Percentiles rank a stretch among this genome's conserved stretches.
phyloP scores from a whole-genome alignment of 495 filamentous ascomycete genomes.

The Rhizodiscina lignyota region DNA sequence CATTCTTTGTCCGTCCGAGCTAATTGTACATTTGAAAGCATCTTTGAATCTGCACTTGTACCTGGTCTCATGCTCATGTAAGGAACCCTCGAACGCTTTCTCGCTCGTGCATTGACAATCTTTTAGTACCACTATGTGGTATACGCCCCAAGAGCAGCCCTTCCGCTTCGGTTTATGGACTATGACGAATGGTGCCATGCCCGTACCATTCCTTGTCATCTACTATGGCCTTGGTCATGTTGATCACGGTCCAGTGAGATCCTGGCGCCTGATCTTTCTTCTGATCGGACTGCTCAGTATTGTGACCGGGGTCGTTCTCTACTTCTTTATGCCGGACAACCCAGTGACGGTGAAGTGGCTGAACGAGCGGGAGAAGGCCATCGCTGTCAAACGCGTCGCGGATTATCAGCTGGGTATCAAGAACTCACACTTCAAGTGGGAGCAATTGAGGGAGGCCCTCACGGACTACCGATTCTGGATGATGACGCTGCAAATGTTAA shows the following conservation, averaged over 20 bases:
- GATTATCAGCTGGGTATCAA: slow-evolving; percentile 34
- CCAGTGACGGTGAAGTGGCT: slow-evolving; percentile 29
- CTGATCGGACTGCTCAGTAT: slow-evolving; percentile 47
- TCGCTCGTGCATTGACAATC: too few species aligned
- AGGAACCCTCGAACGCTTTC: too few species aligned
- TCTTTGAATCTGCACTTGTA: too few species aligned
- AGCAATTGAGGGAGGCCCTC: slow-evolving; percentile 31
- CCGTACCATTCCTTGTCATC: slow-evolving; percentile 47
- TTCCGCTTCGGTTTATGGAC: too few species aligned
- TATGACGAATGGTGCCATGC: too few species aligned
- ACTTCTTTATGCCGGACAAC: slow-evolving; percentile 27
- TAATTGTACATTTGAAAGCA: too few species aligned
- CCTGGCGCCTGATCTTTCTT: slow-evolving; percentile 57
- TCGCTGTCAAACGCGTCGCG: slow-evolving; percentile 35
- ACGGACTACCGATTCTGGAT: slow-evolving; percentile 35
- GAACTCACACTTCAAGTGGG: slow-evolving; percentile 31
- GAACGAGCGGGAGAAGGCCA: slow-evolving; percentile 29
- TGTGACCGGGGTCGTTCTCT: slow-evolving; percentile 38
- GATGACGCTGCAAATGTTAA: too few species aligned
- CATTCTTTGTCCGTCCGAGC: too few species aligned
- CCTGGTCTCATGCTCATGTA: too few species aligned
- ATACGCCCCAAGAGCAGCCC: too few species aligned
- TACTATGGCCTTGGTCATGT: slow-evolving; percentile 61
- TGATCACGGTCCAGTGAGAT: slow-evolving; percentile 30
- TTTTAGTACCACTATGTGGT: too few species aligned